Evolutionary conservation across 2,329 filamentous ascomycete genomes (phyloP), one percentile per base, ranked within the genome.

Genomic region (Endoconidiophora polonica): DNA sequence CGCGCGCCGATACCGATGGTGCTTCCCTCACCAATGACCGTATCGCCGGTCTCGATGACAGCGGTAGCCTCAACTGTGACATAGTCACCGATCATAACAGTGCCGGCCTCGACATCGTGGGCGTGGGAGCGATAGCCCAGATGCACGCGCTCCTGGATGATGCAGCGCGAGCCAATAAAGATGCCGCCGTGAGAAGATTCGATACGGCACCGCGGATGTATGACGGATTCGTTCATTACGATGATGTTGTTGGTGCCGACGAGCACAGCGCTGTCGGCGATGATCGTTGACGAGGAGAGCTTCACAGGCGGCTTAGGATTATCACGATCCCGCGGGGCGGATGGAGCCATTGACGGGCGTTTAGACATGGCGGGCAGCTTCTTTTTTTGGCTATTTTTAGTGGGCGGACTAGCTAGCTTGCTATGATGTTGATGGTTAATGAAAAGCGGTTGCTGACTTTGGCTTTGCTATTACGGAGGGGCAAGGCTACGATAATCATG

Each of bases 121-220:
- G 29, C 44, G 14, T 49, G 51, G 62, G 60, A 3, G 58, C 56
- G 18, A 36, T 68, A 71, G 14, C 77, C 77, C 14, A 84, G 61
- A 20, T 70, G 66, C 6, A 72, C 65, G 52, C 77, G 68, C 65
- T 96, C 91, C 57, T 83, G 78, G 41, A 96, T 72, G 43, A 94
- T 83, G 58, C 84, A 91, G 48, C 82, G 79, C 52, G 85, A 79
- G 23, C 88, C 87, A 53, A 94, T 76, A 24, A 79, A 79, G 56
- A 96, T 79, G 41, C 86, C 81, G 3, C 86, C 86, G 47, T 81
- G 72, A 52, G 79, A 78, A 6, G 90, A 82, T 59, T 87, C 83
- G 51, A 95, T 74, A 54, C 81, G 79, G 14, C 81, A 77, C 45
- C 88, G 84, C 1, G 91, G 88, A 59, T 96, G 90, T n/a, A 98